Percentiles rank a stretch among this genome's conserved stretches.
Conservation (phyloP, 768 basidiomycete genomes). For the Phallus indusiatus region DNA sequence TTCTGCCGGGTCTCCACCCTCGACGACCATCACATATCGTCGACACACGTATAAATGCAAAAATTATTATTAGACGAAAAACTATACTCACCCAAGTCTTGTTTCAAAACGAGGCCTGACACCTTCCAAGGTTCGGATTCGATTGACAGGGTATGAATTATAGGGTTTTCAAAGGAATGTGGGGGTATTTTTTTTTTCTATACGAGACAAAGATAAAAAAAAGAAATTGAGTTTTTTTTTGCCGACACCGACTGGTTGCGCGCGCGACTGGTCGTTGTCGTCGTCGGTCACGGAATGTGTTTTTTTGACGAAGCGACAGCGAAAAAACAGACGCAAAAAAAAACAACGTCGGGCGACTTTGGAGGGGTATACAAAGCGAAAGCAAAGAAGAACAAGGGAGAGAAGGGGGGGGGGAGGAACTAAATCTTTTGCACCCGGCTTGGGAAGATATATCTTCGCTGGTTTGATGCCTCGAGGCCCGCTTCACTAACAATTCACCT, state of each 20-base stretch:
- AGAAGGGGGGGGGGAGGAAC: neutral
- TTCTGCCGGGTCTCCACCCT: conserved; percentile 2
- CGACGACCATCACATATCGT: conserved; percentile 9
- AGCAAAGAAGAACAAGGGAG: neutral
- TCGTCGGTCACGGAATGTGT: neutral
- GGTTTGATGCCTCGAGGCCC: conserved; percentile 11
- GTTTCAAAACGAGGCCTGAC: too few relatives aligned
- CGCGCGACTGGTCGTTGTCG: neutral
- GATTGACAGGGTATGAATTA: neutral
- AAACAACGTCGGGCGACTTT: neutral
- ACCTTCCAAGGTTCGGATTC: neutral
- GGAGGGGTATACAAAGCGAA: neutral
- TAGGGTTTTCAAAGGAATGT: neutral
- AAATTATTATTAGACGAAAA: neutral
- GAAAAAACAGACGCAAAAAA: neutral
- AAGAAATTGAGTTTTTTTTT: neutral
- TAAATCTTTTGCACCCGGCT: neutral
- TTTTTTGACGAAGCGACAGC: neutral
- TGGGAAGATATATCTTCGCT: neutral
- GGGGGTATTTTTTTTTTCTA: neutral
- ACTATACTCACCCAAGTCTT: neutral
- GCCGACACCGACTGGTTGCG: neutral
- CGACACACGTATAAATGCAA: neutral
- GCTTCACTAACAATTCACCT: conserved; percentile 4
- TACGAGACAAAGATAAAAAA: neutral